Evolutionary conservation across 371 early-diverging fungal genomes (phyloP).

Genomic region (Mortierella sp.): DNA sequence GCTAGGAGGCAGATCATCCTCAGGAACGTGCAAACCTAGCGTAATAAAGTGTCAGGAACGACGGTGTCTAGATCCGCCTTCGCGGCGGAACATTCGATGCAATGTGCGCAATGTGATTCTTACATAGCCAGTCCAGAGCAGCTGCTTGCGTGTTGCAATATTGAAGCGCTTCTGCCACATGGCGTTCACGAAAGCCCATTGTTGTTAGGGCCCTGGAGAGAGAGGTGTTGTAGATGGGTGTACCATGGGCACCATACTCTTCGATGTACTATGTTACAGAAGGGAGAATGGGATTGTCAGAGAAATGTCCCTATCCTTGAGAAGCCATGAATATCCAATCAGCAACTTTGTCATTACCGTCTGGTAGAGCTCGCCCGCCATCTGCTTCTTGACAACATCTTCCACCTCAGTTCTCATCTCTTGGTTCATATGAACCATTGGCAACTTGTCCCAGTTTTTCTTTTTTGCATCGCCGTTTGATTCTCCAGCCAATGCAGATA

Average conservation of each 20-base stretch:
- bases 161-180: constrained; percentile 79
- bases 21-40: constrained; percentile 86
- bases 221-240: constrained; percentile 53
- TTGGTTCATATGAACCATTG: constrained; percentile 76
- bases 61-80: too few species aligned
- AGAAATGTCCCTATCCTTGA: too few species aligned
- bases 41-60: too few species aligned
- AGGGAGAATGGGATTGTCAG: constrained; percentile 11
- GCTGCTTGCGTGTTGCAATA: constrained; percentile 62
- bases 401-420: constrained; percentile 72
- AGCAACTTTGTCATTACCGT: constrained; percentile 25
- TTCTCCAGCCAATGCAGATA: constrained; percentile 42
- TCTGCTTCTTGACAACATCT: constrained; percentile 63
- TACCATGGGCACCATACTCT: constrained; percentile 50
- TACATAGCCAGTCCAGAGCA: constrained; percentile 91
- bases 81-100: too few species aligned
- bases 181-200: constrained; percentile 79
- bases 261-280: constrained; percentile 53
- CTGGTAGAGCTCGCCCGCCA: constrained; percentile 53
- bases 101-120: constrained; percentile 32
- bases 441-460: constrained; percentile 76
- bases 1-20: constrained; percentile 79
- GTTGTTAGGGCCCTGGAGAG: constrained; percentile 60
- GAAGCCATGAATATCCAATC: background rate
- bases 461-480: constrained; percentile 56